phyloP scores from a whole-genome alignment of 345 rosid genomes.

The Clausena lansium region DNA sequence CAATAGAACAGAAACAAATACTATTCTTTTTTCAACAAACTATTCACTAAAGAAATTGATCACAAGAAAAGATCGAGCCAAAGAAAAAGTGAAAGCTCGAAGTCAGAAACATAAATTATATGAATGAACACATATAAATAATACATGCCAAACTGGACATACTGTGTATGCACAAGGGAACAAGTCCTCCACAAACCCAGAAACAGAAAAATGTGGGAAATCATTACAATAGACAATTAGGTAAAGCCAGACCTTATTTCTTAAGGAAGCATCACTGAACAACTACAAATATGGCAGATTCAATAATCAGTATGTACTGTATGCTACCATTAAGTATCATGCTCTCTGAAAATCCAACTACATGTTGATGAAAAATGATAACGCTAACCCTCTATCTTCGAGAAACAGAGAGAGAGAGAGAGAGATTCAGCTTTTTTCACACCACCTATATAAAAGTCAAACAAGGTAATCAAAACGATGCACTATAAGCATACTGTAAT shows the following conservation, averaged over 20 bases:
- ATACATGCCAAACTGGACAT: background rate
- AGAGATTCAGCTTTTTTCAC: background rate
- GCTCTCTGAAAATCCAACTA: background rate
- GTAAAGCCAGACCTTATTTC: background rate
- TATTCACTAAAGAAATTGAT: background rate
- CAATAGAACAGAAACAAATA: background rate
- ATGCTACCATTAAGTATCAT: background rate
- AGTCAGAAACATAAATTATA: background rate
- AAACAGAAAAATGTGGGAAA: background rate
- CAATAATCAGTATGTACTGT: background rate
- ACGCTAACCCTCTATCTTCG: background rate
- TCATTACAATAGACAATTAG: background rate
- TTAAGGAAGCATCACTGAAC: background rate
- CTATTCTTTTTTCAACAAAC: too few relatives aligned
- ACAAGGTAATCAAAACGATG: background rate
- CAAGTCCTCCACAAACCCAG: background rate
- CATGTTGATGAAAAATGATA: background rate
- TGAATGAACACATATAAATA: background rate
- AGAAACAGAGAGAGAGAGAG: background rate
- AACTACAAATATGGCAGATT: background rate
- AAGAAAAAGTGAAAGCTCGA: background rate
- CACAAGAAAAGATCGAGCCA: background rate
- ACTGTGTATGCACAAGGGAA: background rate
- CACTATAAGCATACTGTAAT: background rate
- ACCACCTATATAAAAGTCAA: background rate